phyloP scores from a whole-genome alignment of 2,329 filamentous ascomycete species.

The Amylocarpus encephaloides region DNA sequence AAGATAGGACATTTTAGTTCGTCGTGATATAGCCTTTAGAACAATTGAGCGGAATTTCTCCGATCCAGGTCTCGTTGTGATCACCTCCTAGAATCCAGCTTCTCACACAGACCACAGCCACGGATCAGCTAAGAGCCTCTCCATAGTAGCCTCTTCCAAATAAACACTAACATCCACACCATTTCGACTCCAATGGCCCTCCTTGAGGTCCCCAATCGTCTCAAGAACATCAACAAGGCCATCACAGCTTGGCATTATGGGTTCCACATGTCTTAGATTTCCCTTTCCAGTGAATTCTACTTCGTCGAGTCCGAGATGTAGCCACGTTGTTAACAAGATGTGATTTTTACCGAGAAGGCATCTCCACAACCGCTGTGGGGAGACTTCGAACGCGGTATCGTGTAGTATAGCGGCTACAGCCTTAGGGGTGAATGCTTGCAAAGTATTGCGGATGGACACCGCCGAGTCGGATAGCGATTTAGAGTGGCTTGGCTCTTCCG shows the following conservation, averaged over 20 bases:
- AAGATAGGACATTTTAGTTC: too few species aligned
- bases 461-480: conserved; percentile 18
- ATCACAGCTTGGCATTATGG: conserved; percentile 38
- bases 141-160: conserved; percentile 29
- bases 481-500: conserved; percentile 7
- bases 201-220: conserved; percentile 9
- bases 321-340: conserved; percentile 41
- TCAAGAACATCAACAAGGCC: conserved; percentile 40
- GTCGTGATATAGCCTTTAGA: background rate
- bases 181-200: conserved; percentile 22
- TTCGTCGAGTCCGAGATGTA: conserved; percentile 33
- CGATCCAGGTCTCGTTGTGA: too few species aligned
- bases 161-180: conserved; percentile 34
- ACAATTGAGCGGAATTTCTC: background rate
- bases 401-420: conserved; percentile 37
- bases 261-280: conserved; percentile 35
- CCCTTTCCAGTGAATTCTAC: conserved; percentile 34
- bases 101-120: conserved; percentile 8
- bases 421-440: conserved; percentile 34
- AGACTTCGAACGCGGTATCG: conserved; percentile 37
- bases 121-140: conserved; percentile 26
- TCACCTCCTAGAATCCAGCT: too few species aligned
- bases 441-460: conserved; percentile 31
- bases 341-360: conserved; percentile 39
- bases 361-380: conserved; percentile 44